Evolutionary conservation across 176 grass and related monocot species (phyloP).

Genomic region (Hsuehochloa calcarea): DNA sequence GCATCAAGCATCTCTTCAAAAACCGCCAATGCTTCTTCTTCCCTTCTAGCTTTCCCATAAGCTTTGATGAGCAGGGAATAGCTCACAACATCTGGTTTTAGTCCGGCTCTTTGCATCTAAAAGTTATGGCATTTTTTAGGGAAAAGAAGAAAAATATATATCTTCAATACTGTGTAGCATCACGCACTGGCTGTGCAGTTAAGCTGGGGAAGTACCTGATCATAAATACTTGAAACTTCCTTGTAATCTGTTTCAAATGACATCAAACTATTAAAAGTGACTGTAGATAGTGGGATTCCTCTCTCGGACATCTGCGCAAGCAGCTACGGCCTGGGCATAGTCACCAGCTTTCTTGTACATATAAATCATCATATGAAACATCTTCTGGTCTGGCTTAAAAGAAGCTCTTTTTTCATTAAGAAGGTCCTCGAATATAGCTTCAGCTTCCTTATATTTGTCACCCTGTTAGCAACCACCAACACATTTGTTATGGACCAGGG

Average conservation of each 20-base stretch:
- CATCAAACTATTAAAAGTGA: too few relatives aligned
- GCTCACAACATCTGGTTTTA: slow-evolving; percentile 94
- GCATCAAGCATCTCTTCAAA: slow-evolving; percentile 99
- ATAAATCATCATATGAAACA: slow-evolving; percentile 99
- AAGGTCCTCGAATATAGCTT: slow-evolving; percentile 81
- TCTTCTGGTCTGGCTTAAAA: slow-evolving; percentile 97
- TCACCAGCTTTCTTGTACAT: slow-evolving; percentile 93
- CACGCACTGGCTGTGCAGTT: not conserved
- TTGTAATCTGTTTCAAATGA: too few relatives aligned
- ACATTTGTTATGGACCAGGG: slow-evolving; percentile 21
- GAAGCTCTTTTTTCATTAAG: slow-evolving; percentile 65
- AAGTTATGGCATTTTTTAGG: slow-evolving; percentile 28
- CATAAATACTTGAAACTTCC: too few relatives aligned
- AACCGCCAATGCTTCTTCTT: slow-evolving; percentile 86
- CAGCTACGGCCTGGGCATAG: too few relatives aligned
- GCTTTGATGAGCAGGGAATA: slow-evolving; percentile 94
- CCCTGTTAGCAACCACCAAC: slow-evolving; percentile 54
- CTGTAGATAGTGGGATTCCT: too few relatives aligned
- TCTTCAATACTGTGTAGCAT: slow-evolving; percentile 14
- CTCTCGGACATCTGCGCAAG: too few relatives aligned
- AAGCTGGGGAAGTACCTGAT: too few relatives aligned
- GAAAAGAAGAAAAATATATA: not conserved
- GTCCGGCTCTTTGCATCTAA: slow-evolving; percentile 84
- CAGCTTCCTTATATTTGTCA: slow-evolving; percentile 61
- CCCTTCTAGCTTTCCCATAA: slow-evolving; percentile 95